Conservation (phyloP, 2,329 filamentous ascomycete species). For the Claviceps sorghi region DNA sequence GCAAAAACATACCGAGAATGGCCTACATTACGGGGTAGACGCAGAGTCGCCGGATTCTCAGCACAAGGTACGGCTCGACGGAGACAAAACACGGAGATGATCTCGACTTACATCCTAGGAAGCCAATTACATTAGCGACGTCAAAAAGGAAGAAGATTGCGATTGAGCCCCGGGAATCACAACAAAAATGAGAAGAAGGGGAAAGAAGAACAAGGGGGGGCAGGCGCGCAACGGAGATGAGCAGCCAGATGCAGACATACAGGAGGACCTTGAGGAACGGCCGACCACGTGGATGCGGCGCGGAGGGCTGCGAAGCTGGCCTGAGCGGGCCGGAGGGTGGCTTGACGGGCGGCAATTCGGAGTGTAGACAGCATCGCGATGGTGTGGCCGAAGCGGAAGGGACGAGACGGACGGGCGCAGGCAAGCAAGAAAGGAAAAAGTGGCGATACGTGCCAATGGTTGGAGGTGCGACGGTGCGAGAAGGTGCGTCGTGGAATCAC, state of each 20-base stretch:
- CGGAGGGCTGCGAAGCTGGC: slow-evolving; percentile 29
- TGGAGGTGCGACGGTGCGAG: background rate
- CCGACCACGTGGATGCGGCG: slow-evolving; percentile 71
- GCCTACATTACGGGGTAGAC: slow-evolving; percentile 34
- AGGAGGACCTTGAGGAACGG: slow-evolving; percentile 85
- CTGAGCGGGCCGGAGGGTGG: slow-evolving; percentile 25
- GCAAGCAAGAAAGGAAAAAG: background rate
- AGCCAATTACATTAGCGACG: background rate
- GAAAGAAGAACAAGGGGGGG: background rate
- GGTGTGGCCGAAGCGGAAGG: background rate
- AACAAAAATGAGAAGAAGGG: background rate
- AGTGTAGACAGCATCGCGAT: slow-evolving; percentile 44
- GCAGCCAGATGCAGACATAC: slow-evolving; percentile 40
- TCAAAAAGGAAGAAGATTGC: background rate
- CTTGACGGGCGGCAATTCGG: slow-evolving; percentile 37
- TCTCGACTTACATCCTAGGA: slow-evolving; percentile 9
- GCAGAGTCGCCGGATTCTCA: background rate
- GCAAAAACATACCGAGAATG: slow-evolving; percentile 50
- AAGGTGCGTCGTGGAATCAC: background rate
- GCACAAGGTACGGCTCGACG: background rate
- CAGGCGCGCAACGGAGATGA: background rate
- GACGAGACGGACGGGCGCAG: background rate
- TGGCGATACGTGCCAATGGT: background rate
- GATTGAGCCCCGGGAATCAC: background rate
- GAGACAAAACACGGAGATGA: background rate